Conservation (phyloP, 805 yeast genomes). For the Clavispora carvajalis region DNA sequence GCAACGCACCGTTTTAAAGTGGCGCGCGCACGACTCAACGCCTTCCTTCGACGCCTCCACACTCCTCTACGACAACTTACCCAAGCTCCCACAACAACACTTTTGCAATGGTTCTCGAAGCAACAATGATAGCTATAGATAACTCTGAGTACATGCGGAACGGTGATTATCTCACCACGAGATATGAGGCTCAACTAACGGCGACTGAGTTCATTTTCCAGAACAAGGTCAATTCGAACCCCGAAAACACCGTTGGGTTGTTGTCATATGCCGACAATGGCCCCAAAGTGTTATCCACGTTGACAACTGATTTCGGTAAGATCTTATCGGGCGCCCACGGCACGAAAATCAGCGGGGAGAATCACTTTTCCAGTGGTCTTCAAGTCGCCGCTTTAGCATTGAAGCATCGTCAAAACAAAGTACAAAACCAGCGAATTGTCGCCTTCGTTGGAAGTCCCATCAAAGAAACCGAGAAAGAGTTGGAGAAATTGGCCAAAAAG, state of each 20-base stretch:
- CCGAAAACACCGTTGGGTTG: constrained; percentile 90
- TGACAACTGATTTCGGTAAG: constrained; percentile 83
- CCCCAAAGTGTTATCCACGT: constrained; percentile 82
- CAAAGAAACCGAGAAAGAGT: constrained; percentile 58
- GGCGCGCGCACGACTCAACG: constrained; percentile 5
- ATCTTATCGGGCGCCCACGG: constrained; percentile 80
- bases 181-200: constrained; percentile 90
- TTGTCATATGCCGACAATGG: constrained; percentile 81
- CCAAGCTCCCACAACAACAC: not conserved
- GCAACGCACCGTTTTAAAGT: not conserved
- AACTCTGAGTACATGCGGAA: constrained; percentile 94
- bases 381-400: constrained; percentile 90
- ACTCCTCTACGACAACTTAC: not conserved
- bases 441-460: constrained; percentile 89
- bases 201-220: constrained; percentile 84
- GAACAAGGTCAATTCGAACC: constrained; percentile 80
- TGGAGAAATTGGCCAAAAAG: constrained; percentile 81
- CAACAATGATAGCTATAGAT: constrained; percentile 92
- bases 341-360: constrained; percentile 60
- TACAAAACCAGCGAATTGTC: constrained; percentile 84
- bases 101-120: constrained; percentile 80
- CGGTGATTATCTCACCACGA: constrained; percentile 84
- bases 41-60: constrained; percentile 5
- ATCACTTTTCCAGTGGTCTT: constrained; percentile 73
- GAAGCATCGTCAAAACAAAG: constrained; percentile 92